phyloP scores from a whole-genome alignment of 176 grass and related monocot genomes.

The Carex pumila region DNA sequence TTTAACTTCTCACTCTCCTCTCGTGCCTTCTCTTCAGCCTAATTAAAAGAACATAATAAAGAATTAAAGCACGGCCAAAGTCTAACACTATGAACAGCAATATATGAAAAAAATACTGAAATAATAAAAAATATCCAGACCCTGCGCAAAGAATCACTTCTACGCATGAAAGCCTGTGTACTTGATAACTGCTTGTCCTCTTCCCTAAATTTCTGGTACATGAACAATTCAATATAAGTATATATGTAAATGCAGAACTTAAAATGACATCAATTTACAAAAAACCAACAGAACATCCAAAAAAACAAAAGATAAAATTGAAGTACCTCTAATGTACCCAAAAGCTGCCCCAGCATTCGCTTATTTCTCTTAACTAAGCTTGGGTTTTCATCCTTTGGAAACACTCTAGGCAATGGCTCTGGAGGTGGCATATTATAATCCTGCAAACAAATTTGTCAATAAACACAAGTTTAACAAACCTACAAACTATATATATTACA shows the following conservation, averaged over 20 bases:
- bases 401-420: conserved; percentile 78
- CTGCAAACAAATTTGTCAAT: conserved; percentile 20
- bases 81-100: neutral
- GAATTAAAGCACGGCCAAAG: neutral
- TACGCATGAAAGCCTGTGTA: conserved; percentile 81
- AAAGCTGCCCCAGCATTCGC: conserved; percentile 91
- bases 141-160: conserved; percentile 78
- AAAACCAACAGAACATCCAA: neutral
- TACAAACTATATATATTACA: neutral
- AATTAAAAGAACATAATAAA: conserved; percentile 13
- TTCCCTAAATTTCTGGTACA: conserved; percentile 93
- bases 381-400: conserved; percentile 59
- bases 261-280: neutral
- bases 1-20: conserved; percentile 90
- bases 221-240: conserved; percentile 5
- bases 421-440: conserved; percentile 62
- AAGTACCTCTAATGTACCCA: conserved; percentile 85
- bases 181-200: conserved; percentile 65
- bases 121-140: conserved; percentile 26
- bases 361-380: conserved; percentile 81
- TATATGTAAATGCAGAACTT: conserved; percentile 8
- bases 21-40: conserved; percentile 94
- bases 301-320: neutral
- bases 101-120: neutral
- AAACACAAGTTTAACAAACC: neutral